These are phyloP conservation scores for Dipodascus albidus DNA, from an alignment of 805 yeast genomes.

Conservation along the genomic window DNA sequence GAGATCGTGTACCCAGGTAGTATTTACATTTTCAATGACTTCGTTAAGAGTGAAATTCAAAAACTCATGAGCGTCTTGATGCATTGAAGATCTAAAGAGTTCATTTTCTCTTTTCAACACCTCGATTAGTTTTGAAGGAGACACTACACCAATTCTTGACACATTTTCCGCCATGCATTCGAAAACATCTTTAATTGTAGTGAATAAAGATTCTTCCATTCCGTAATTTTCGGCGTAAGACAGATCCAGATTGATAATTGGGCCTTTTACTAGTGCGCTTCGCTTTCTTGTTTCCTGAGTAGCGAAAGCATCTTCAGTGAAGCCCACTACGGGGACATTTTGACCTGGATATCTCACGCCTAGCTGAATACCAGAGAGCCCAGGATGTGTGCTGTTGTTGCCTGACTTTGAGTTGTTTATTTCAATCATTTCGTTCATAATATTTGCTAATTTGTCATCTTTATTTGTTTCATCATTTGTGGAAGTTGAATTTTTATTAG, in stretches of 20 bases:
- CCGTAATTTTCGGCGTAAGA: conserved; percentile 42
- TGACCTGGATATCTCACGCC: conserved; percentile 32
- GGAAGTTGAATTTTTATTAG: conserved; percentile 24
- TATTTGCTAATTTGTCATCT: conserved; percentile 11
- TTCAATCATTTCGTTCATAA: conserved; percentile 5
- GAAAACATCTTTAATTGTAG: conserved; percentile 73
- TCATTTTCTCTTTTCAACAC: conserved; percentile 73
- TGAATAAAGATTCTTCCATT: conserved; percentile 39
- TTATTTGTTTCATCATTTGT: conserved; percentile 10
- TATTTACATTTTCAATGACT: conserved; percentile 36
- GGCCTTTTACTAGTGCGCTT: conserved; percentile 68
- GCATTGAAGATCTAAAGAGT: conserved; percentile 83
- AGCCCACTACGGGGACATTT: conserved; percentile 35
- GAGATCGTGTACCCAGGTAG: conserved; percentile 46
- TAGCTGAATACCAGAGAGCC: conserved; percentile 25
- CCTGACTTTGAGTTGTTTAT: conserved; percentile 3
- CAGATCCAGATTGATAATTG: conserved; percentile 72
- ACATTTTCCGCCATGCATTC: conserved; percentile 69
- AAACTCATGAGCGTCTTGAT: conserved; percentile 97
- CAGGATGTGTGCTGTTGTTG: conserved; percentile 6
- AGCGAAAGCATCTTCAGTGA: conserved; percentile 30
- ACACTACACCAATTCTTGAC: conserved; percentile 67
- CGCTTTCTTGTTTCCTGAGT: conserved; percentile 66
- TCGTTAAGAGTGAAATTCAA: conserved; percentile 78
- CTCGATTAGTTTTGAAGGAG: conserved; percentile 65